phyloP scores from a whole-genome alignment of 2,329 filamentous ascomycete species.

The Cryphonectria radicalis region DNA sequence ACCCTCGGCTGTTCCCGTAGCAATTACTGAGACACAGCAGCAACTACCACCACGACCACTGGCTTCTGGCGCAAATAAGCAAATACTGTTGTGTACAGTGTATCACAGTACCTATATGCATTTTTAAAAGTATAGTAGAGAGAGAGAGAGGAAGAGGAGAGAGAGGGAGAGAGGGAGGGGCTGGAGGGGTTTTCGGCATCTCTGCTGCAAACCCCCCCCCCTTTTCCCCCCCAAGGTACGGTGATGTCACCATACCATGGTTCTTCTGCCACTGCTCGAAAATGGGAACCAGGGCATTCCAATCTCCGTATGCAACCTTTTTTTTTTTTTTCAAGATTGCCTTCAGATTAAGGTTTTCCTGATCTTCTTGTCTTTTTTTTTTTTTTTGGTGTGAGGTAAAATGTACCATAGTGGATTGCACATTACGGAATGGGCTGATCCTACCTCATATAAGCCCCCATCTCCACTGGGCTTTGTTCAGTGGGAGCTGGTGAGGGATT shows the following conservation, averaged over 20 bases:
- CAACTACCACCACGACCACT: neutral
- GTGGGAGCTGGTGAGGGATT: neutral
- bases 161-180: neutral
- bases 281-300: neutral
- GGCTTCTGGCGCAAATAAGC: neutral
- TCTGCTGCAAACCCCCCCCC: neutral
- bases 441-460: neutral
- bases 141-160: neutral
- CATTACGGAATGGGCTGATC: neutral
- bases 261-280: neutral
- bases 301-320: neutral
- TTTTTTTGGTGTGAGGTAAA: neutral
- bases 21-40: neutral
- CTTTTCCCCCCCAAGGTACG: neutral
- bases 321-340: conserved; percentile 10
- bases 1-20: conserved; percentile 13
- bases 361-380: neutral
- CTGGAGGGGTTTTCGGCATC: neutral
- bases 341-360: conserved; percentile 6
- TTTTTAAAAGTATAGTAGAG: no score
- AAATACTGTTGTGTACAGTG: neutral
- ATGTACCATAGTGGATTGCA: neutral
- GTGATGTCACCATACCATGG: conserved; percentile 4
- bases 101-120: neutral
- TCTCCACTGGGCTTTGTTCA: neutral